A percentile compares a stretch with the other conserved stretches of the same genome.
phyloP scores from a whole-genome alignment of 2,329 filamentous ascomycete genomes.

The Pyrenochaeta sp. region DNA sequence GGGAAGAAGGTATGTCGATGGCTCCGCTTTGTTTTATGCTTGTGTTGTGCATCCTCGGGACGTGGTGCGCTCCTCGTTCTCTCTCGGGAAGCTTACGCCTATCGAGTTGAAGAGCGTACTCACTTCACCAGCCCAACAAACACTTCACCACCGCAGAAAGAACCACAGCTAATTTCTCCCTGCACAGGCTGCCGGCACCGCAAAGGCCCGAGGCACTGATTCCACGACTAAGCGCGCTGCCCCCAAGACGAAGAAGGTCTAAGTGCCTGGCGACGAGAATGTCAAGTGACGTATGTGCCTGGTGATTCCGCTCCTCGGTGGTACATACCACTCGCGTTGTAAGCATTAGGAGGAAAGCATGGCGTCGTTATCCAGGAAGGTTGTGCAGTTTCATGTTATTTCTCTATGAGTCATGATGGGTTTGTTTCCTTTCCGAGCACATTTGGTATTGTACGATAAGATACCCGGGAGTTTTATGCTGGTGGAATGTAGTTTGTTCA shows the following conservation, averaged over 20 bases:
- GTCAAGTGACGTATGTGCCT: not conserved
- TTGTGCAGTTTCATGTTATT: not conserved
- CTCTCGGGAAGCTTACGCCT: no score
- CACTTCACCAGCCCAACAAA: no score
- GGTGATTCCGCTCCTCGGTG: no score
- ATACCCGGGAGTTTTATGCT: constrained; percentile 9
- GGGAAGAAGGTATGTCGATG: constrained; percentile 38
- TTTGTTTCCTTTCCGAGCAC: not conserved
- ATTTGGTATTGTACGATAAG: constrained; percentile 14
- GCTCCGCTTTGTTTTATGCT: not conserved
- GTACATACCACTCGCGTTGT: not conserved
- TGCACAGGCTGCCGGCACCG: constrained; percentile 16
- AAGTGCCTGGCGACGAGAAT: not conserved
- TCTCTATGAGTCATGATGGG: constrained; percentile 2
- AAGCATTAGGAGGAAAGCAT: no score
- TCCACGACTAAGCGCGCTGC: constrained; percentile 12
- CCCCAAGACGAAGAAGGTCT: constrained; percentile 9
- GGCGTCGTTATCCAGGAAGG: no score
- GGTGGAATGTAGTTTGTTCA: not conserved
- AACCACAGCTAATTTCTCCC: not conserved
- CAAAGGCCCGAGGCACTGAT: constrained; percentile 17
- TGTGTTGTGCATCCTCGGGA: not conserved
- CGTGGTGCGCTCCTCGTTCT: no score
- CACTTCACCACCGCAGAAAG: no score
- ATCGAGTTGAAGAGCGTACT: no score